Percentiles rank a stretch among this genome's conserved stretches.
Evolutionary conservation across 192 early-diverging fungal genomes (phyloP).

Genomic region (Physocladia obscura): DNA sequence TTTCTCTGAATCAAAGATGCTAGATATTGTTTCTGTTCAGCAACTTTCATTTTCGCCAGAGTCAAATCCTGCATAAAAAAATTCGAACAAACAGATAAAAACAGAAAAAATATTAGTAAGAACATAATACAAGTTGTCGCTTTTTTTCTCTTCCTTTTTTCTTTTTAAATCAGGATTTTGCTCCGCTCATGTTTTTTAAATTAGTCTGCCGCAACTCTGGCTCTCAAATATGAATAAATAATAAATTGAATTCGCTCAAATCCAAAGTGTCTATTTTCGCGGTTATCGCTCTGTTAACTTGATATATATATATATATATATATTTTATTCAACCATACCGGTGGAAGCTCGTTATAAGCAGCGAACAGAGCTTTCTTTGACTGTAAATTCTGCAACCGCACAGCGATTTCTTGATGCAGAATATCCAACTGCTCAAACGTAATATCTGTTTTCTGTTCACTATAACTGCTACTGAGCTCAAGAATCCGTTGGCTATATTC

Average conservation of each 20-base stretch:
- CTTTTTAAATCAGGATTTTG: too few relatives aligned
- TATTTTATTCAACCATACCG: neutral
- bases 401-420: neutral
- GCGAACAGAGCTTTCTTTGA: neutral
- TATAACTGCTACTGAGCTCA: neutral
- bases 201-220: too few relatives aligned
- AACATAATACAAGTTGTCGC: too few relatives aligned
- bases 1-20: neutral
- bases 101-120: too few relatives aligned
- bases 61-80: too few relatives aligned
- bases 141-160: too few relatives aligned
- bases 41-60: neutral
- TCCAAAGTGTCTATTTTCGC: too few relatives aligned
- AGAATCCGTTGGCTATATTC: neutral
- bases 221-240: too few relatives aligned
- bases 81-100: too few relatives aligned
- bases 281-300: neutral
- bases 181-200: too few relatives aligned
- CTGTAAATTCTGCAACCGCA: neutral
- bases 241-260: too few relatives aligned
- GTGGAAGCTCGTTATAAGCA: neutral
- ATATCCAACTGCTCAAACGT: neutral
- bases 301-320: neutral
- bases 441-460: neutral
- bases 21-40: neutral